Percentiles rank a stretch among this genome's conserved stretches.
These are phyloP conservation scores for Fomitiporia mediterranea DNA, from an alignment of 1,284 basidiomycete species.

Conservation along the genomic window DNA sequence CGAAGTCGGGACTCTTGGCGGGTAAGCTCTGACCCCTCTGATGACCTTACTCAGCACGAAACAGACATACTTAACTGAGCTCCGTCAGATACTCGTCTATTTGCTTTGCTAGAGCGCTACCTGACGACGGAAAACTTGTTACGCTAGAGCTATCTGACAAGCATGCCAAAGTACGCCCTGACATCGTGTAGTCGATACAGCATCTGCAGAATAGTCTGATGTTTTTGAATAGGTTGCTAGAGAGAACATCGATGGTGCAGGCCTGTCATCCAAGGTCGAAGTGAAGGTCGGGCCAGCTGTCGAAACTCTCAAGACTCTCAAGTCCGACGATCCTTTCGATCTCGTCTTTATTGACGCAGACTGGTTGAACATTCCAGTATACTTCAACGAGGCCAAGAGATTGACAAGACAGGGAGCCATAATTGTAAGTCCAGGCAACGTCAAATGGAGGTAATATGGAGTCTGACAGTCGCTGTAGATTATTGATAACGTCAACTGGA, in stretches of 20 bases:
- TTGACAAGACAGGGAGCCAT: conserved; percentile 25
- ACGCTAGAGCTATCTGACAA: conserved; percentile 46
- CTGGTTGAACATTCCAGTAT: conserved; percentile 24
- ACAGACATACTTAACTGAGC: not conserved
- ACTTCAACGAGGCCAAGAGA: conserved; percentile 27
- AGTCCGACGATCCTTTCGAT: conserved; percentile 26
- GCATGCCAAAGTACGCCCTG: conserved; percentile 41
- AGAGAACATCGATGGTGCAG: conserved; percentile 26
- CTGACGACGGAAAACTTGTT: conserved; percentile 45
- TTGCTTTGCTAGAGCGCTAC: conserved; percentile 53
- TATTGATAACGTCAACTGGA: conserved; percentile 41
- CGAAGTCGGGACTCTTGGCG: conserved; percentile 60
- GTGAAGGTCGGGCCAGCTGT: conserved; percentile 27
- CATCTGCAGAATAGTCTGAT: too few species aligned
- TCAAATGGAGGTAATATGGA: not conserved
- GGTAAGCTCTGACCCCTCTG: conserved; percentile 33
- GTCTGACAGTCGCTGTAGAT: conserved; percentile 33
- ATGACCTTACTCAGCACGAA: not conserved
- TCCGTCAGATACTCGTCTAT: conserved; percentile 50
- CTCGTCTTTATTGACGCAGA: conserved; percentile 32
- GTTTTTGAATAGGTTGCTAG: conserved; percentile 24
- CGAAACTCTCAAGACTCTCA: conserved; percentile 24
- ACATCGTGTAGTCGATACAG: not conserved
- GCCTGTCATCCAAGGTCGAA: conserved; percentile 23
- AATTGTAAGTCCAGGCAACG: conserved; percentile 21